Percentiles rank a stretch among this genome's conserved stretches.
phyloP scores from a whole-genome alignment of 805 yeast species.

The Starmerella stigmatis region DNA sequence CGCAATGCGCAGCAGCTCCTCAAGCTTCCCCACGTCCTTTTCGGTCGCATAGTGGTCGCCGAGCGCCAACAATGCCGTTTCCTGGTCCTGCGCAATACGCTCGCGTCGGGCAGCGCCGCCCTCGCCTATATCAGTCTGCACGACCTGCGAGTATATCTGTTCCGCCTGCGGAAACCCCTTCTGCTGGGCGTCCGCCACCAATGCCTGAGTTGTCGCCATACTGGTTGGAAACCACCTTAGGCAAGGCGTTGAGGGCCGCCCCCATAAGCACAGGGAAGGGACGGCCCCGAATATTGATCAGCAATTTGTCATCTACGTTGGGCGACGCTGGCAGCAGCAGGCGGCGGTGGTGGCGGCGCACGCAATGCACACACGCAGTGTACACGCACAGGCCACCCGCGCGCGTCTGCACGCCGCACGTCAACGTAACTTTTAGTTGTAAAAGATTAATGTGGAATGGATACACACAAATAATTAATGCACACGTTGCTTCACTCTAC shows the following conservation, averaged over 20 bases:
- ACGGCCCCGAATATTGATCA: too few relatives aligned
- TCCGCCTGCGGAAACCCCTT: conserved; percentile 23
- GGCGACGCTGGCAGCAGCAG: too few relatives aligned
- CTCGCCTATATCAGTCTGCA: conserved; percentile 18
- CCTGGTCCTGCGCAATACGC: conserved; percentile 44
- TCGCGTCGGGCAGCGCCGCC: conserved; percentile 31
- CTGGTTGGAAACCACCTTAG: conserved; percentile 6
- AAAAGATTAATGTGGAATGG: neutral
- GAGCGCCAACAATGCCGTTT: conserved; percentile 60
- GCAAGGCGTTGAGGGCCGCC: too few relatives aligned
- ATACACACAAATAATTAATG: too few relatives aligned
- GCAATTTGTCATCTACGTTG: too few relatives aligned
- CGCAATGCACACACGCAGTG: neutral
- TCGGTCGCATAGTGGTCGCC: conserved; percentile 56
- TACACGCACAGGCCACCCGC: neutral
- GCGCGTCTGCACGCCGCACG: too few relatives aligned
- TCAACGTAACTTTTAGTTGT: too few relatives aligned
- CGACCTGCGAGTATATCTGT: conserved; percentile 12
- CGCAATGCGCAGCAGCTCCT: conserved; percentile 53
- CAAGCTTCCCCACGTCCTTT: conserved; percentile 41
- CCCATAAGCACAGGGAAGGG: too few relatives aligned
- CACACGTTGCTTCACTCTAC: neutral
- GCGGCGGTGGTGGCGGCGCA: too few relatives aligned
- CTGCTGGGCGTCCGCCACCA: conserved; percentile 30
- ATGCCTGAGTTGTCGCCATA: conserved; percentile 13